Evolutionary conservation across 306 rosid species (phyloP), one percentile per base, ranked within the genome.

Genomic region (Prunus dulcis): DNA sequence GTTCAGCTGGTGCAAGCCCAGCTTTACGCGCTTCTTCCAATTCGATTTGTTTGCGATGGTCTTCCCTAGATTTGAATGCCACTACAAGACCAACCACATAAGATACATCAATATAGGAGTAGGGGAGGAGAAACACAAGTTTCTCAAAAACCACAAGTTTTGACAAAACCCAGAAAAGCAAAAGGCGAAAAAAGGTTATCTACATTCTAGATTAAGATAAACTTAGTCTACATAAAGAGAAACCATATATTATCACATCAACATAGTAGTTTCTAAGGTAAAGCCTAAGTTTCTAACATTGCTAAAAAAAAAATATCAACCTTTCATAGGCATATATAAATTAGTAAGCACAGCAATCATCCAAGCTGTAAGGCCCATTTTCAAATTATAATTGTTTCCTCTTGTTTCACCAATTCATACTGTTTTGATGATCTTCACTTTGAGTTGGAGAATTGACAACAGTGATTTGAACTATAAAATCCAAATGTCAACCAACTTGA

Each of bases 1-100:
- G 80, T 77, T 89, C 91, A 32, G 93, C 93, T n/a, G 93, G 93
- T 0, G 93, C 93, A 79, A 89, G 93, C 71, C 93, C 93, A 30
- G 93, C 93, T 55, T 90, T 88, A 28, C 91, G 88, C 0, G 91
- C 91, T 79, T 86, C 91, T 69, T 90, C 93, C 89, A 90, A 83
- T 74, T 88, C 93, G 50, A 90, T 75, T 28, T 82, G 88, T 77
- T 90, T 90, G 19, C 93, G 75, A 76, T 85, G 91, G 71, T 88
- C 91, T 82, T 88, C 93, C 81, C 96, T 85, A 7, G 91, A 90
- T 66, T 90, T 90, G 73, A 90, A 90, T 27, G 92, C 83, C 78
- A 69, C 96, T 88, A 87, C 86, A 88, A 78, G 61, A 49, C 52
- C 50, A 53, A 57, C 51, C 27, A 2, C 51, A 56, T 10, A 18